Conservation (phyloP, 164 flowering plant genomes). For the Sextonia rubra region DNA sequence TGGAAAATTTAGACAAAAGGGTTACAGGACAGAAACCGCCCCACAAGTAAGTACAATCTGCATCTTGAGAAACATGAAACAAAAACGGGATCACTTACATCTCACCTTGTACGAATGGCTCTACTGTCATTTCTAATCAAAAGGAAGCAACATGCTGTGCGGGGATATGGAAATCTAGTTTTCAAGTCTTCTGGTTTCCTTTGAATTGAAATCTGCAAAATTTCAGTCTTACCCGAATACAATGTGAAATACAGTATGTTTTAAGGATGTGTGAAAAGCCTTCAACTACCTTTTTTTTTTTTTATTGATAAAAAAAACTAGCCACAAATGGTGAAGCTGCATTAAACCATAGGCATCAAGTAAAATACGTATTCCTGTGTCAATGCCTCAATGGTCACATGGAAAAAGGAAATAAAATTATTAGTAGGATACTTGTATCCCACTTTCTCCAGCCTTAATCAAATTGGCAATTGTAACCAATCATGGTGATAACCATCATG, state of each 20-base stretch:
- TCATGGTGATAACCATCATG: background rate
- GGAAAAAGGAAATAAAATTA: background rate
- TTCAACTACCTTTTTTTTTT: too few relatives aligned
- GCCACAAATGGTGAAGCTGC: too few relatives aligned
- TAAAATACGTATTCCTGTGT: too few relatives aligned
- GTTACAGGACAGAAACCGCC: background rate
- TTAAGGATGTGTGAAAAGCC: too few relatives aligned
- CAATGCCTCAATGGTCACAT: too few relatives aligned
- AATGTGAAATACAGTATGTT: too few relatives aligned
- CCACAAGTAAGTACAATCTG: background rate
- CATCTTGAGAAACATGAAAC: background rate
- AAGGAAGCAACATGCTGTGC: slow-evolving; percentile 8
- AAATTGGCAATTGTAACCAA: background rate
- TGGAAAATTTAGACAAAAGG: background rate
- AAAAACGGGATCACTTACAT: background rate
- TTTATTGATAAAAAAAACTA: too few relatives aligned
- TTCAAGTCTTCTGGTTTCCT: slow-evolving; percentile 7
- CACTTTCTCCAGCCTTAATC: background rate
- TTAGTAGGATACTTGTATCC: background rate
- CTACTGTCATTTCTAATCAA: slow-evolving; percentile 3
- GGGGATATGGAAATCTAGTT: slow-evolving; percentile 7
- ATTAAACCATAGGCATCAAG: too few relatives aligned
- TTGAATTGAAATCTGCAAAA: slow-evolving; percentile 17
- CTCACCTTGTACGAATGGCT: slow-evolving; percentile 9
- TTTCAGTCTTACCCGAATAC: background rate